phyloP scores from a whole-genome alignment of 106 monocot species.

The Ottelia alismoides region DNA sequence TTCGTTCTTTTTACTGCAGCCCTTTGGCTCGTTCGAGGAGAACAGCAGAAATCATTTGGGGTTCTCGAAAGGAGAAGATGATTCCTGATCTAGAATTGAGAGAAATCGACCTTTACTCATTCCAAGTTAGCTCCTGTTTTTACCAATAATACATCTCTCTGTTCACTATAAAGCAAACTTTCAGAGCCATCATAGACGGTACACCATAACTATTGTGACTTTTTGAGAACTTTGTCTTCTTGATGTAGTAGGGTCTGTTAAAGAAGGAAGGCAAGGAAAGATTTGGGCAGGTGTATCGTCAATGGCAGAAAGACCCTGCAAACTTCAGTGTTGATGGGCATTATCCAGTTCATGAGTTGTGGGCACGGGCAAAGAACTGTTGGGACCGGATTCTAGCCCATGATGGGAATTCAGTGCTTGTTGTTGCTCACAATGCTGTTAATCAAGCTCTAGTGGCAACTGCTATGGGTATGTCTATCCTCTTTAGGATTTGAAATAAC shows the following conservation, averaged over 20 bases:
- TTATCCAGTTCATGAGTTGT: constrained; percentile 87
- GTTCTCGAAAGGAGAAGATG: constrained; percentile 40
- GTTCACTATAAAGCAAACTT: too few relatives aligned
- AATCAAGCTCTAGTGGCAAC: constrained; percentile 92
- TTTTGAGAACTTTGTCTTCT: background rate
- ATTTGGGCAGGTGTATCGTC: constrained; percentile 42
- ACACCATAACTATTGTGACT: background rate
- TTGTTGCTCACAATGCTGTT: constrained; percentile 96
- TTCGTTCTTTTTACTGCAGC: too few relatives aligned
- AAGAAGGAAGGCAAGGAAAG: constrained; percentile 79
- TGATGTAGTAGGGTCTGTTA: constrained; percentile 49
- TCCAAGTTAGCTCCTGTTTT: constrained; percentile 81
- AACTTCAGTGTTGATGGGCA: constrained; percentile 90
- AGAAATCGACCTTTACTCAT: constrained; percentile 95
- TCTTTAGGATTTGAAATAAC: too few relatives aligned
- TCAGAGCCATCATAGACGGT: too few relatives aligned
- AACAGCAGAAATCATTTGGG: constrained; percentile 95
- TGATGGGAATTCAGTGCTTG: constrained; percentile 72
- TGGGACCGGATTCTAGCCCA: constrained; percentile 76
- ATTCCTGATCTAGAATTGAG: constrained; percentile 53
- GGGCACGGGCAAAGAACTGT: constrained; percentile 56
- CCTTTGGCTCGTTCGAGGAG: constrained; percentile 71
- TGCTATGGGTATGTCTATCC: constrained; percentile 43
- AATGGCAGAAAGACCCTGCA: constrained; percentile 80
- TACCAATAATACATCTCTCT: too few relatives aligned